Conservation (phyloP, 768 basidiomycete species). For the Mycena belliarum region DNA sequence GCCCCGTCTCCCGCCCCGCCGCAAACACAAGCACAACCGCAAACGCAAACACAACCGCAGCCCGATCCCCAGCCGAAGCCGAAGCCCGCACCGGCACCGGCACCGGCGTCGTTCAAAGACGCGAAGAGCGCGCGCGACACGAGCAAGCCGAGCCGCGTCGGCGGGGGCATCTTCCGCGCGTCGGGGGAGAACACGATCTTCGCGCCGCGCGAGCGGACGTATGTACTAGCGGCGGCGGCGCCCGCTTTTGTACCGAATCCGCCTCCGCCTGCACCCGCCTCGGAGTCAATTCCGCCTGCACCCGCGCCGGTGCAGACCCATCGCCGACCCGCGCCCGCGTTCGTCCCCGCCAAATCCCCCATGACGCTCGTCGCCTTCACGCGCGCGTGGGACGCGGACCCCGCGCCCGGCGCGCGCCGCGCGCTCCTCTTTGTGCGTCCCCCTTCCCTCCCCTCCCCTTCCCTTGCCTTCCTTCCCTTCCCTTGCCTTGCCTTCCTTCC, state of each 20-base stretch:
- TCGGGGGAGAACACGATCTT: conserved; percentile 65
- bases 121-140: conserved; percentile 58
- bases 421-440: conserved; percentile 55
- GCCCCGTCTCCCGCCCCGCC: background rate
- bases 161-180: conserved; percentile 70
- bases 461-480: too few species aligned
- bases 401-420: conserved; percentile 51
- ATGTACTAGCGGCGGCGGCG: background rate
- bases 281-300: background rate
- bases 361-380: conserved; percentile 64
- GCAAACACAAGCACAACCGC: too few species aligned
- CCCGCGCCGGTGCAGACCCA: background rate
- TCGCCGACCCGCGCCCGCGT: too few species aligned
- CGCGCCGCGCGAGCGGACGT: conserved; percentile 29
- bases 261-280: background rate
- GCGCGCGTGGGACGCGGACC: conserved; percentile 53
- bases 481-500: too few species aligned
- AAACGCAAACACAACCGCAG: too few species aligned
- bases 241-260: too few species aligned
- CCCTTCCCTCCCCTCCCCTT: background rate
- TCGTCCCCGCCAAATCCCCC: conserved; percentile 28
- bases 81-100: conserved; percentile 27
- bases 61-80: conserved; percentile 8
- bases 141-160: conserved; percentile 37
- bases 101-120: conserved; percentile 49